phyloP scores from a whole-genome alignment of 2,329 filamentous ascomycete species.

The Calonectria naviculata region DNA sequence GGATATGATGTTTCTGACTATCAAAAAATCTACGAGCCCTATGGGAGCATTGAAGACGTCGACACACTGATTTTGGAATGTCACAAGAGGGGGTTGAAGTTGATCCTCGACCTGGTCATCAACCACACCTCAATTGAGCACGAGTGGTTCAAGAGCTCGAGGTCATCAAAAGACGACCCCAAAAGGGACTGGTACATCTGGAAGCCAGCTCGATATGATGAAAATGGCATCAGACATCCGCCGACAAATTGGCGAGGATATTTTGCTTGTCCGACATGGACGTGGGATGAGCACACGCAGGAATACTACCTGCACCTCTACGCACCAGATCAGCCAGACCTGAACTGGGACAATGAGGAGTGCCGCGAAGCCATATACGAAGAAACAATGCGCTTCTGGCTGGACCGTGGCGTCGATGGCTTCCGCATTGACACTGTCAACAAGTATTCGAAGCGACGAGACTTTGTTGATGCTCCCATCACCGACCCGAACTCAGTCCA shows the following conservation, averaged over 20 bases:
- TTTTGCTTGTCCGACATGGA: conserved; percentile 62
- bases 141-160: conserved; percentile 67
- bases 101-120: conserved; percentile 79
- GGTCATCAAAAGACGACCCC: conserved; percentile 59
- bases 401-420: conserved; percentile 73
- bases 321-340: conserved; percentile 76
- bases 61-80: conserved; percentile 70
- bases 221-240: conserved; percentile 63
- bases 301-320: conserved; percentile 73
- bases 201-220: conserved; percentile 66
- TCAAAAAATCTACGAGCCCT: conserved; percentile 71
- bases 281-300: conserved; percentile 60
- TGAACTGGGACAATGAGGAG: conserved; percentile 79
- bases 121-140: conserved; percentile 74
- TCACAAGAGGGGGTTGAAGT: conserved; percentile 70
- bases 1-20: conserved; percentile 81
- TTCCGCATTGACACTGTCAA: conserved; percentile 78
- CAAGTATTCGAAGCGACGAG: conserved; percentile 71
- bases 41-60: conserved; percentile 75
- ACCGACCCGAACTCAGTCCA: conserved; percentile 50
- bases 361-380: conserved; percentile 76
- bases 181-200: conserved; percentile 76
- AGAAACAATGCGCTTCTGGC: conserved; percentile 77
- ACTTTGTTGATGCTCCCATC: conserved; percentile 64
- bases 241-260: conserved; percentile 68